Evolutionary conservation across 2,329 filamentous ascomycete species (phyloP).

Genomic region (Aspergillus sp.): DNA sequence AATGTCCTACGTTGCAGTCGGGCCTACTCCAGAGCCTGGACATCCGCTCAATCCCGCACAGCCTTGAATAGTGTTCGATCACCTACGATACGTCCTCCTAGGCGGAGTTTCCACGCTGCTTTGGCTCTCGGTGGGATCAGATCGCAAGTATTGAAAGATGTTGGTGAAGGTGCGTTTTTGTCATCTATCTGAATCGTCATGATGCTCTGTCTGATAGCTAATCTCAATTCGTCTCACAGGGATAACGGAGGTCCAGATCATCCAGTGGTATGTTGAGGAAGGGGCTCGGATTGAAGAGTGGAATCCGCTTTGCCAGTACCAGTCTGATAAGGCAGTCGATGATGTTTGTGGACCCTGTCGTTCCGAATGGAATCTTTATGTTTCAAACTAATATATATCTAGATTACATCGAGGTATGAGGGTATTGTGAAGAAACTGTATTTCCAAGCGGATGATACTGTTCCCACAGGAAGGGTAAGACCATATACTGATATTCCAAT

Average conservation of each 20-base stretch:
- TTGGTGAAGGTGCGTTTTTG: conserved; percentile 39
- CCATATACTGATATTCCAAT: background rate
- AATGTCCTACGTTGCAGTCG: conserved; percentile 32
- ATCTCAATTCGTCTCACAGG: conserved; percentile 54
- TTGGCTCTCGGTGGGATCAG: conserved; percentile 35
- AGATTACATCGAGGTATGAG: conserved; percentile 95
- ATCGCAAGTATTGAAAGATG: conserved; percentile 45
- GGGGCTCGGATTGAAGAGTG: conserved; percentile 96
- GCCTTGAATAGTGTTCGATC: conserved; percentile 28
- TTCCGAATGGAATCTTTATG: background rate
- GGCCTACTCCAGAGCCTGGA: conserved; percentile 28
- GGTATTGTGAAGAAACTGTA: conserved; percentile 95
- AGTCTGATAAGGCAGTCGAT: conserved; percentile 87
- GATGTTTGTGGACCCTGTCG: conserved; percentile 44
- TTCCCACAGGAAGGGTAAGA: conserved; percentile 74
- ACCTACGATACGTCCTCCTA: conserved; percentile 23
- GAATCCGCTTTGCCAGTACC: conserved; percentile 95
- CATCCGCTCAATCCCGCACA: conserved; percentile 23
- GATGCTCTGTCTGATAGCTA: conserved; percentile 15
- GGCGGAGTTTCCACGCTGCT: conserved; percentile 37
- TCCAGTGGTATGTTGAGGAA: conserved; percentile 98
- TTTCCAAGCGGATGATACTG: conserved; percentile 95
- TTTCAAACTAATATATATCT: conserved; percentile 42
- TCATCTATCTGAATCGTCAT: background rate
- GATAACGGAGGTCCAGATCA: conserved; percentile 97